Evolutionary conservation across 306 rosid species (phyloP), one percentile per base, ranked within the genome.

Genomic region (Neltuma alba): DNA sequence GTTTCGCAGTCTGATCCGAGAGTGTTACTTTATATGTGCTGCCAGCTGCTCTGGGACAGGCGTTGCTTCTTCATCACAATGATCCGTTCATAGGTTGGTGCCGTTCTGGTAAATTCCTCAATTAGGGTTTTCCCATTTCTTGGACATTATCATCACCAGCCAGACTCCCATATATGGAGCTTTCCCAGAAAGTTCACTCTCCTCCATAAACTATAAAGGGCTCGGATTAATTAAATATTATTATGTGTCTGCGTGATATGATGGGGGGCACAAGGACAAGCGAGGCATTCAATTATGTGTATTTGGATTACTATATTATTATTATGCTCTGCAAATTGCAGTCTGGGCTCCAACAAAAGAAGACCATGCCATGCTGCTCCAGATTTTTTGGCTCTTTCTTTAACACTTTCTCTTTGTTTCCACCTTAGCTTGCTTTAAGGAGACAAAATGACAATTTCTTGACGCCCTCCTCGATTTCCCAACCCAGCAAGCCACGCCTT

Each of bases 391-490:
- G 34, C 45, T 58, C 58, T 76, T 40, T 72, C 72, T 44, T 58
- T 33, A 61, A 23, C 74, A 63, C 73, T 76, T 72, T 66, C 34
- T 72, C 28, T 73, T 68, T 77, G 68, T 57, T 80, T 60, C 2
- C 40, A n/a, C 74, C 78, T 54, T 79, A 80, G 71, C 88, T 77
- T 78, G 82, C 84, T 83, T 83, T 77, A 74, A 79, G 87, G 89
- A 80, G 88, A 85, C 88, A 86, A 86, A 66, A 74, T 83, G 89
- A 85, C 84, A 85, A 81, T 79, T 47, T 63, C 42, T 75, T 57
- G 41, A 85, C 69, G 70, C 55, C 6, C 66, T 15, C 36, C 38
- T 76, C 60, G 37, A 84, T 40, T 38, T 54, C 80, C 79, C 85
- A 77, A 52, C 77, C 6, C 76, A 71, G 80, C 42, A 33, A 33